These are phyloP conservation scores for Falciphora oryzae DNA, from an alignment of 2,329 filamentous ascomycete genomes.

Conservation along the genomic window DNA sequence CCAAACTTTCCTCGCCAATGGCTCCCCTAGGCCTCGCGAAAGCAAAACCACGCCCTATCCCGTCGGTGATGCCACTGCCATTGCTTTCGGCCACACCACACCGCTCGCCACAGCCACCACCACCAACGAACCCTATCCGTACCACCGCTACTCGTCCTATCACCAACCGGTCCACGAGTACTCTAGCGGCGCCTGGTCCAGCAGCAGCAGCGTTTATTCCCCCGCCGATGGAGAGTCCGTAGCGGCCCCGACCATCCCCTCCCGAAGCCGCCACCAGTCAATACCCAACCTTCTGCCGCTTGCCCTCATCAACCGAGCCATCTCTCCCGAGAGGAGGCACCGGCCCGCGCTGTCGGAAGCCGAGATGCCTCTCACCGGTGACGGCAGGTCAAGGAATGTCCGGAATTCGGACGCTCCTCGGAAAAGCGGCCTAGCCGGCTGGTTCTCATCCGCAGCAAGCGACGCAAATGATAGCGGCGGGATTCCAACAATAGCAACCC, in stretches of 20 bases:
- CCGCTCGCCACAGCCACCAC: slow-evolving; percentile 12
- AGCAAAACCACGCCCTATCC: neutral
- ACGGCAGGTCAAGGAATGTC: slow-evolving; percentile 22
- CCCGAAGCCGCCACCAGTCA: slow-evolving; percentile 30
- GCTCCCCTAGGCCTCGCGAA: neutral
- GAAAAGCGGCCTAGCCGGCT: slow-evolving; percentile 25
- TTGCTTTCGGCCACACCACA: slow-evolving; percentile 1
- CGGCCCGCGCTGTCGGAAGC: slow-evolving; percentile 18
- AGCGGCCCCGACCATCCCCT: slow-evolving; percentile 17
- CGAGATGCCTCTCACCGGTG: slow-evolving; percentile 38
- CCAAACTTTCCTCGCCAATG: slow-evolving; percentile 1
- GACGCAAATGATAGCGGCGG: neutral
- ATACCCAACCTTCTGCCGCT: slow-evolving; percentile 29
- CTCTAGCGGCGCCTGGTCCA: slow-evolving; percentile 23
- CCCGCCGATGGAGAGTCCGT: slow-evolving; percentile 19
- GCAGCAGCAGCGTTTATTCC: too few species aligned
- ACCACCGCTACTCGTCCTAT: neutral
- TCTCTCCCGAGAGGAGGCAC: slow-evolving; percentile 23
- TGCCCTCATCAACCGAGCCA: slow-evolving; percentile 23
- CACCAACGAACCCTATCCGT: slow-evolving; percentile 10
- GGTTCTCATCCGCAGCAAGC: slow-evolving; percentile 20
- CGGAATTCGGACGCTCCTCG: slow-evolving; percentile 21
- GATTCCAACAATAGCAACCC: slow-evolving; percentile 17
- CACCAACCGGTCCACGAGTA: slow-evolving; percentile 26
- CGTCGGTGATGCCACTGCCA: neutral